These are phyloP conservation scores for Amaranthus cruentus DNA, from an alignment of 148 eudicot genomes.

Conservation along the genomic window DNA sequence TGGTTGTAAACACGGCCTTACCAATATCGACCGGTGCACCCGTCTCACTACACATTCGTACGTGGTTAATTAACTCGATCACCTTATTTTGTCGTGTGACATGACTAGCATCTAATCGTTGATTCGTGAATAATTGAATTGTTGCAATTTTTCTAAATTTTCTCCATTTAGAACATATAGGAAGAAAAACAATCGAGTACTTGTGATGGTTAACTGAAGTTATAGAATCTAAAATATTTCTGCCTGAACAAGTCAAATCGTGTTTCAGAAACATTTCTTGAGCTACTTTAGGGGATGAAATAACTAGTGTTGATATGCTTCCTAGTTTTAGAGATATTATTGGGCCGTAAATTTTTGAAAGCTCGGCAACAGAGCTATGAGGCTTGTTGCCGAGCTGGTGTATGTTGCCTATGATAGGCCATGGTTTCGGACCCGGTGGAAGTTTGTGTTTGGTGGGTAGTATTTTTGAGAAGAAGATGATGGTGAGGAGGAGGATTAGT, in stretches of 20 bases:
- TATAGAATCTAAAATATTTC: conserved; percentile 6
- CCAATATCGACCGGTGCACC: conserved; percentile 24
- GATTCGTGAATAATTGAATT: conserved; percentile 23
- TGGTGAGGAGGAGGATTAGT: background rate
- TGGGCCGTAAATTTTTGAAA: conserved; percentile 37
- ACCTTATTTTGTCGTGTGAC: conserved; percentile 27
- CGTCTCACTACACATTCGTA: background rate
- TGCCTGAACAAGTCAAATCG: conserved; percentile 23
- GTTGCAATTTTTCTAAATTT: conserved; percentile 18
- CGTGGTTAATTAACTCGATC: conserved; percentile 22
- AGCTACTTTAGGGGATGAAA: conserved; percentile 34
- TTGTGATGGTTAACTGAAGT: conserved; percentile 12
- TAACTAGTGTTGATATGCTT: conserved; percentile 28
- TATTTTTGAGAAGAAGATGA: background rate
- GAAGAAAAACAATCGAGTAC: conserved; percentile 25
- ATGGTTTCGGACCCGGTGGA: conserved; percentile 48
- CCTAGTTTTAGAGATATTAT: conserved; percentile 48
- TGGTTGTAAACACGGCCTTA: conserved; percentile 23
- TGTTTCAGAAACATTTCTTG: conserved; percentile 24
- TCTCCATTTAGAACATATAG: conserved; percentile 21
- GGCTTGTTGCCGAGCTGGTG: conserved; percentile 33
- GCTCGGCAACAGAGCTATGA: conserved; percentile 32
- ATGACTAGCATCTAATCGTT: conserved; percentile 20
- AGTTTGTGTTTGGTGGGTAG: conserved; percentile 8
- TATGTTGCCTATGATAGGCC: conserved; percentile 45